These are phyloP conservation scores for Kitagawia praeruptora DNA, from an alignment of 129 eudicot genomes.

Conservation along the genomic window DNA sequence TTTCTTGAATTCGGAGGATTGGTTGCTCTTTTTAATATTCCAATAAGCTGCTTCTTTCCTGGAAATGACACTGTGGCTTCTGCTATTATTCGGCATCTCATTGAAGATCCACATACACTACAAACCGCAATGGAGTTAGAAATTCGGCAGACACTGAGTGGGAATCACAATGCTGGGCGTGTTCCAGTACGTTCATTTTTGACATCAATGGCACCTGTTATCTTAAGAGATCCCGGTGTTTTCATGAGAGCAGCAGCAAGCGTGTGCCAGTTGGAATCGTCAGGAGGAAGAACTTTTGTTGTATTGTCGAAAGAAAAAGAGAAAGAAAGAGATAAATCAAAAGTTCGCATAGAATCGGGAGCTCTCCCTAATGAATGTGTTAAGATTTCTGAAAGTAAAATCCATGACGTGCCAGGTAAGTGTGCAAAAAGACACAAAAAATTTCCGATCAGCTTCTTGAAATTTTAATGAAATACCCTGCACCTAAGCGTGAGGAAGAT, in stretches of 20 bases:
- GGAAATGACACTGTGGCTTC: conserved; percentile 94
- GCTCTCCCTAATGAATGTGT: conserved; percentile 38
- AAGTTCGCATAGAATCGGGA: conserved; percentile 52
- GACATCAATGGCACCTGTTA: conserved; percentile 91
- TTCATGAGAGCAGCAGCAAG: conserved; percentile 81
- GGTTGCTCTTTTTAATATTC: conserved; percentile 70
- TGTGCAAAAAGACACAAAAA: conserved; percentile 71
- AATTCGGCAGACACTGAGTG: conserved; percentile 73
- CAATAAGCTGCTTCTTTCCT: conserved; percentile 72
- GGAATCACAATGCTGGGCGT: conserved; percentile 75
- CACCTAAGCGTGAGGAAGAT: conserved; percentile 35
- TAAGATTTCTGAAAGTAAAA: conserved; percentile 54
- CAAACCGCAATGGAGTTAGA: conserved; percentile 97
- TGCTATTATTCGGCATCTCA: conserved; percentile 87
- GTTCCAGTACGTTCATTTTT: conserved; percentile 65
- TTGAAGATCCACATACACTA: conserved; percentile 94
- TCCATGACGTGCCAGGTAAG: conserved; percentile 58
- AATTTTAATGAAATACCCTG: conserved; percentile 53
- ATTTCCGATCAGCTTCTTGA: conserved; percentile 96
- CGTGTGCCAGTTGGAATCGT: conserved; percentile 81
- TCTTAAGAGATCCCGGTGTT: conserved; percentile 80
- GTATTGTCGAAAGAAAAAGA: conserved; percentile 73
- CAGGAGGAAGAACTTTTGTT: conserved; percentile 73
- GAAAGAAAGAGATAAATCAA: conserved; percentile 55
- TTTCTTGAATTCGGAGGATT: conserved; percentile 83